Evolutionary conservation across 345 rosid species (phyloP).

Genomic region (Populus ilicifolia): DNA sequence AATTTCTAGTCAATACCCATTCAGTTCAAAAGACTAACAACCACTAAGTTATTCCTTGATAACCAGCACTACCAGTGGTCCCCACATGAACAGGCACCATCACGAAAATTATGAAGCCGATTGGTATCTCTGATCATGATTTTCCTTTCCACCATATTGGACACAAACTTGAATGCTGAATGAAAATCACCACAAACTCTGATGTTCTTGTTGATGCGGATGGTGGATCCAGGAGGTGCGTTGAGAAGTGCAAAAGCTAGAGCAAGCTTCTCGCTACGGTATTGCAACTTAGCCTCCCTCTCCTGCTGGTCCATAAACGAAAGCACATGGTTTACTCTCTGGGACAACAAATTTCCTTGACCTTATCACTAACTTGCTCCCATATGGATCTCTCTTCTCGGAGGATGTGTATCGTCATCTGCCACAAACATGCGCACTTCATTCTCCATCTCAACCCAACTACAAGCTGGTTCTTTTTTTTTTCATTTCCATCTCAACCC

Average conservation of each 20-base stretch:
- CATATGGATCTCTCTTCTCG: slow-evolving; percentile 47
- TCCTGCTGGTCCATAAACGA: slow-evolving; percentile 54
- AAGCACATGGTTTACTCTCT: slow-evolving; percentile 53
- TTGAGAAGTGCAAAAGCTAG: slow-evolving; percentile 65
- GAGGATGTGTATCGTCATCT: slow-evolving; percentile 56
- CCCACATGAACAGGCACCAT: slow-evolving; percentile 56
- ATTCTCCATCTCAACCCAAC: slow-evolving; percentile 64
- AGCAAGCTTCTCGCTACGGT: slow-evolving; percentile 73
- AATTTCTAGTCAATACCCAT: not conserved
- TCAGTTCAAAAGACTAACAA: not conserved
- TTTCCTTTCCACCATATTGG: slow-evolving; percentile 46
- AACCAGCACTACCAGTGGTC: slow-evolving; percentile 50
- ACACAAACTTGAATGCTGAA: slow-evolving; percentile 57
- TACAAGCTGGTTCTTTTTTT: slow-evolving; percentile 58
- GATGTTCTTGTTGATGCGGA: slow-evolving; percentile 61
- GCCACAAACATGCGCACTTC: slow-evolving; percentile 55
- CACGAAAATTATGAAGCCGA: slow-evolving; percentile 59
- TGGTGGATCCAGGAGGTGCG: slow-evolving; percentile 53
- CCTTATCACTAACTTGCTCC: slow-evolving; percentile 47
- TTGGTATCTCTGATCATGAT: slow-evolving; percentile 65
- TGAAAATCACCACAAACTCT: slow-evolving; percentile 72
- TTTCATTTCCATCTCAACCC: too few species aligned
- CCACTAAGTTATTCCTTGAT: not conserved
- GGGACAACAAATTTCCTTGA: slow-evolving; percentile 60
- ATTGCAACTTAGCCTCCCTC: slow-evolving; percentile 54